A percentile compares a stretch with the other conserved stretches of the same genome.
phyloP scores from a whole-genome alignment of 768 basidiomycete species.

The Mycena galericulata region DNA sequence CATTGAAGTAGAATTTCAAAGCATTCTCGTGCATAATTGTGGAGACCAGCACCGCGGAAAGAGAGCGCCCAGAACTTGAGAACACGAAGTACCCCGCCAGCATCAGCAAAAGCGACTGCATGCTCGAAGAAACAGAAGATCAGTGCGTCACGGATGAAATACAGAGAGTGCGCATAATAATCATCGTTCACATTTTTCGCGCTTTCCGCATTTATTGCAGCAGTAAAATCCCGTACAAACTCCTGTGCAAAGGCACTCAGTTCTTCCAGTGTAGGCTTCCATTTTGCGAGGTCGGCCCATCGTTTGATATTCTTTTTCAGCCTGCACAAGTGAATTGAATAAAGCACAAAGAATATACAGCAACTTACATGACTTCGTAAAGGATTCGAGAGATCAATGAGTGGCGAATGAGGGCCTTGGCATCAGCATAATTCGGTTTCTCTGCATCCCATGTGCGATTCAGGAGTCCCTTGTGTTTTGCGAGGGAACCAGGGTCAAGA shows the following conservation, averaged over 20 bases:
- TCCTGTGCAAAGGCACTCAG: slow-evolving; percentile 1
- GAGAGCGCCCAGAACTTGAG: slow-evolving; percentile 40
- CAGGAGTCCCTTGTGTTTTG: slow-evolving; percentile 42
- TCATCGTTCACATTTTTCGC: slow-evolving; percentile 32
- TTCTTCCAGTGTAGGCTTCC: slow-evolving; percentile 25
- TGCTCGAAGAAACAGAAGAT: slow-evolving; percentile 44
- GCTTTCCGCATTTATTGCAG: slow-evolving; percentile 13
- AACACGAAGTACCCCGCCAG: slow-evolving; percentile 37
- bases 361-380: slow-evolving; percentile 33
- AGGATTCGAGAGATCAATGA: slow-evolving; percentile 34
- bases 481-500: slow-evolving; percentile 41
- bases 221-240: slow-evolving; percentile 20
- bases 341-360: no score
- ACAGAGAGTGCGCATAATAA: slow-evolving; percentile 35
- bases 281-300: slow-evolving; percentile 26
- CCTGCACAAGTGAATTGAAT: no score
- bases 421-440: slow-evolving; percentile 42
- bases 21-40: slow-evolving; percentile 44
- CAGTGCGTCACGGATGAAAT: slow-evolving; percentile 47
- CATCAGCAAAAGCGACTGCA: slow-evolving; percentile 42
- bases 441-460: slow-evolving; percentile 43
- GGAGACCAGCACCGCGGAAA: slow-evolving; percentile 40
- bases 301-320: slow-evolving; percentile 22
- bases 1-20: slow-evolving; percentile 34
- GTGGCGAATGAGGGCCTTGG: slow-evolving; percentile 36